phyloP scores from a whole-genome alignment of 2,329 filamentous ascomycete genomes.

The Arthrobotrys musiformis region DNA sequence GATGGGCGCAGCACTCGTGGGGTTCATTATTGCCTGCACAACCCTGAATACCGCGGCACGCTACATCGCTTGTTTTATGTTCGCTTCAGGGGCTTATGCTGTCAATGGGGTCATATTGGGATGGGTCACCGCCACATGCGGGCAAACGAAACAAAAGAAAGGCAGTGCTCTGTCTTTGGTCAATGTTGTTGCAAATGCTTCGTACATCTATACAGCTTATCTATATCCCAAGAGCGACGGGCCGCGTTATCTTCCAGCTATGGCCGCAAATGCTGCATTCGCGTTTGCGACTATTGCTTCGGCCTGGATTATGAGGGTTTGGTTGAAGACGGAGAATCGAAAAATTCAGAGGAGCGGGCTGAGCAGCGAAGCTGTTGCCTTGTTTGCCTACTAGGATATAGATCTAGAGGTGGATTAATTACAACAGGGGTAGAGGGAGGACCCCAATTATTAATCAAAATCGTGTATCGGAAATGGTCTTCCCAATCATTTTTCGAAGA shows the following conservation, averaged over 20 bases:
- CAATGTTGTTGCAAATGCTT: conserved; percentile 66
- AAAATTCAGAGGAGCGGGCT: conserved; percentile 60
- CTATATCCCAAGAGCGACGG: conserved; percentile 65
- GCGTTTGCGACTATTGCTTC: conserved; percentile 64
- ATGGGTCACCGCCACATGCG: conserved; percentile 65
- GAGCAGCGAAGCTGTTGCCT: conserved; percentile 19
- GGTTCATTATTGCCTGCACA: conserved; percentile 64
- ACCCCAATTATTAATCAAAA: not conserved
- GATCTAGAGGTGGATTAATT: not conserved
- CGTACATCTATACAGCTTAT: conserved; percentile 67
- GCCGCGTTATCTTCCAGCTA: conserved; percentile 65
- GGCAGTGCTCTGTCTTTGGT: conserved; percentile 66
- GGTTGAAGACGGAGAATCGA: conserved; percentile 64
- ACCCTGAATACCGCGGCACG: conserved; percentile 63
- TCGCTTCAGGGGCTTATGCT: conserved; percentile 62
- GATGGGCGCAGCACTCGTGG: conserved; percentile 63
- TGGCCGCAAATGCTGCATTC: conserved; percentile 64
- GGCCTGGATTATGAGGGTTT: conserved; percentile 64
- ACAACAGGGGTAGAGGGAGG: not conserved
- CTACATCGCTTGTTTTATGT: conserved; percentile 65
- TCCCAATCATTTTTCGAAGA: not conserved
- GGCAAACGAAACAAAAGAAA: conserved; percentile 67
- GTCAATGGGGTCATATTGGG: conserved; percentile 67
- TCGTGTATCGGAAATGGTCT: not conserved
- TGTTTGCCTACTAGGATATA: conserved; percentile 17